Evolutionary conservation across 2,329 filamentous ascomycete species (phyloP), one percentile per base, ranked within the genome.

Genomic region (Colletotrichum neosansevieriae): DNA sequence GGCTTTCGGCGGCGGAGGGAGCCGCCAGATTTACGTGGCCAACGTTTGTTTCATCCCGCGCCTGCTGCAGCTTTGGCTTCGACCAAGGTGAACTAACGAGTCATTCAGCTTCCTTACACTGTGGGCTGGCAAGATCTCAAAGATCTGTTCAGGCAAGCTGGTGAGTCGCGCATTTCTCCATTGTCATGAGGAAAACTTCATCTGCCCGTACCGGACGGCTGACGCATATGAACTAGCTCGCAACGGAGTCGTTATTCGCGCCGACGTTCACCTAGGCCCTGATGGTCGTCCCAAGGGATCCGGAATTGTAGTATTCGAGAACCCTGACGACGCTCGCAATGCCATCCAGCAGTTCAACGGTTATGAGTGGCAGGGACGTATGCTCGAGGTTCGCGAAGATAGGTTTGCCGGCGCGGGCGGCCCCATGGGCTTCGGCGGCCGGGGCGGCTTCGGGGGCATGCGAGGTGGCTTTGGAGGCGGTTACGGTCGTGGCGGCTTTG

Each of bases 101-200:
- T 9, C 51, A 5, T 74, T 47, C 82, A 99, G 96, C 92, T 99
- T 74, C 96, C 96, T 19, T 99, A 94, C 84, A 97, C 94, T 73
- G 93, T 97, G 75, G 96, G 96, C 79, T 99, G 96, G 96, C 96
- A 99, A 83, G 96, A 99, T 81, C 85, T 99, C 74, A 99, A 99
- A 84, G 96, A 99, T 81, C 87, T 99, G 73, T 99, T 99, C 87
- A 93, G 96, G 77, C 94, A 98, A 88, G 94, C 96, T 83, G 93
- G 94, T 97, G 86, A 87, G 94, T 86, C 36, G 19, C 29, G 29
- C 15, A 21, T n/a, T 54, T 12, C 50, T 21, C 6, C 32, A 10
- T 36, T 38, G 15, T 45, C n/a, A 19, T n/a, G n/a, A 19, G 3
- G 5, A 9, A 9, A 10, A 10, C 17, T 45, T 45, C 15, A n/a